Percentiles rank a stretch among this genome's conserved stretches.
Evolutionary conservation across 169 alveolate genomes (phyloP).

Genomic region (Cryptosporidium sp.): DNA sequence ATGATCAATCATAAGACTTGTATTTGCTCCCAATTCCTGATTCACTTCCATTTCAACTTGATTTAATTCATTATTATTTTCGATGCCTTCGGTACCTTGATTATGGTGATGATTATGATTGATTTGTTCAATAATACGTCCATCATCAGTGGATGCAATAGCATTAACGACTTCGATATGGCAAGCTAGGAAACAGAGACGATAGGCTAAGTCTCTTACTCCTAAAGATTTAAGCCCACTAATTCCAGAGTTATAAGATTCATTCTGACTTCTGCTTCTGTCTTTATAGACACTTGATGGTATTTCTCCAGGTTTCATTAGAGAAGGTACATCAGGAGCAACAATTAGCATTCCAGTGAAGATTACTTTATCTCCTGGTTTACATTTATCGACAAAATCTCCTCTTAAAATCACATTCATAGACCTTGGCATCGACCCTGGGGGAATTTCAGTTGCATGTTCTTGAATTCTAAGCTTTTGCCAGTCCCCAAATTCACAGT

Average conservation of each 20-base stretch:
- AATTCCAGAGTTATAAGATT: slow-evolving; percentile 62
- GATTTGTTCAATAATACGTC: slow-evolving; percentile 53
- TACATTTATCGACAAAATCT: slow-evolving; percentile 93
- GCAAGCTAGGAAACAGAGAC: slow-evolving; percentile 90
- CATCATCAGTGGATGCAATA: slow-evolving; percentile 60
- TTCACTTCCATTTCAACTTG: slow-evolving; percentile 63
- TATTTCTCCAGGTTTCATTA: slow-evolving; percentile 95
- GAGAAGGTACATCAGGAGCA: slow-evolving; percentile 95
- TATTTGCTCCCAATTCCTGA: slow-evolving; percentile 24
- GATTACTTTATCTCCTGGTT: slow-evolving; percentile 96
- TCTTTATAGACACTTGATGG: slow-evolving; percentile 80
- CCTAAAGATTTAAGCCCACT: slow-evolving; percentile 95
- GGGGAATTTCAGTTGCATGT: slow-evolving; percentile 93
- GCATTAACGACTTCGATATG: slow-evolving; percentile 69
- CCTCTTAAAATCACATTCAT: slow-evolving; percentile 94
- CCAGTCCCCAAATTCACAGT: slow-evolving; percentile 93
- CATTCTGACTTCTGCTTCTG: slow-evolving; percentile 80
- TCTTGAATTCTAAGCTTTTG: slow-evolving; percentile 95
- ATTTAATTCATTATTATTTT: slow-evolving; percentile 77
- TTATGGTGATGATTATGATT: background rate
- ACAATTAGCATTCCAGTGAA: slow-evolving; percentile 95
- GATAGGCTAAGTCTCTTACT: slow-evolving; percentile 92
- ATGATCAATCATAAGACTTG: slow-evolving; percentile 30
- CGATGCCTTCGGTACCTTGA: slow-evolving; percentile 48
- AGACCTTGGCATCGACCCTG: slow-evolving; percentile 97